These are phyloP conservation scores for Paracorniculantispora psalliotae DNA, from an alignment of 2,329 filamentous ascomycete genomes.

Conservation along the genomic window DNA sequence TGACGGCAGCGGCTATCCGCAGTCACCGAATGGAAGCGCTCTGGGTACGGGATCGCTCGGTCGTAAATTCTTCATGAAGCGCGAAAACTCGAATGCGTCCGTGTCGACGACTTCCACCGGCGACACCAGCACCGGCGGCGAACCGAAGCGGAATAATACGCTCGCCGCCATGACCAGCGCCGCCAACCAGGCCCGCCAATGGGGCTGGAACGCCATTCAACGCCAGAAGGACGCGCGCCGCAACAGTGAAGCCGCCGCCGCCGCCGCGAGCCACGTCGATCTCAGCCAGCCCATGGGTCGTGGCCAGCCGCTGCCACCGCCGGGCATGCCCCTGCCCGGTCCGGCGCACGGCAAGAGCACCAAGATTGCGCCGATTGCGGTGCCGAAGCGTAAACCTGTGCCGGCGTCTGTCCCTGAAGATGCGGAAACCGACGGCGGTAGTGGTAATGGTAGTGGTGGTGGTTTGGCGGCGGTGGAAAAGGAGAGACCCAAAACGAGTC, in stretches of 20 bases:
- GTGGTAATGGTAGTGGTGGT: neutral
- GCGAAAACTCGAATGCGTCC: constrained; percentile 33
- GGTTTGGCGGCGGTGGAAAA: neutral
- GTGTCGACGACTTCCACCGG: constrained; percentile 32
- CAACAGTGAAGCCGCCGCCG: constrained; percentile 21
- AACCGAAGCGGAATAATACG: constrained; percentile 42
- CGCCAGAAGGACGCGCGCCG: constrained; percentile 41
- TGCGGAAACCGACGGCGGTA: neutral
- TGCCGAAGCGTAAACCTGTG: constrained; percentile 62
- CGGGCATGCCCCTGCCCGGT: constrained; percentile 68
- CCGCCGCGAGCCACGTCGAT: constrained; percentile 34
- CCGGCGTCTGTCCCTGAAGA: constrained; percentile 18
- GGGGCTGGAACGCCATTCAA: constrained; percentile 55
- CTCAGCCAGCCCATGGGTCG: constrained; percentile 70
- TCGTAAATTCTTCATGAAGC: constrained; percentile 36
- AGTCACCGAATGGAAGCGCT: constrained; percentile 27
- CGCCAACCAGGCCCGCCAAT: constrained; percentile 52
- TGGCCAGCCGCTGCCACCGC: constrained; percentile 75
- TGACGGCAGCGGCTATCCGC: constrained; percentile 20
- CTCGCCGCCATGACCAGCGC: constrained; percentile 52
- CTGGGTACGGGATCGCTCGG: constrained; percentile 32
- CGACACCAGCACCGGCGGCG: constrained; percentile 18
- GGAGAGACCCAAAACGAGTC: neutral
- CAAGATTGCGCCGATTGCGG: constrained; percentile 50
- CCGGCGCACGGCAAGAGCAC: constrained; percentile 54